phyloP scores from a whole-genome alignment of 2,329 filamentous ascomycete species.

The Ceratocystis smalleyi region DNA sequence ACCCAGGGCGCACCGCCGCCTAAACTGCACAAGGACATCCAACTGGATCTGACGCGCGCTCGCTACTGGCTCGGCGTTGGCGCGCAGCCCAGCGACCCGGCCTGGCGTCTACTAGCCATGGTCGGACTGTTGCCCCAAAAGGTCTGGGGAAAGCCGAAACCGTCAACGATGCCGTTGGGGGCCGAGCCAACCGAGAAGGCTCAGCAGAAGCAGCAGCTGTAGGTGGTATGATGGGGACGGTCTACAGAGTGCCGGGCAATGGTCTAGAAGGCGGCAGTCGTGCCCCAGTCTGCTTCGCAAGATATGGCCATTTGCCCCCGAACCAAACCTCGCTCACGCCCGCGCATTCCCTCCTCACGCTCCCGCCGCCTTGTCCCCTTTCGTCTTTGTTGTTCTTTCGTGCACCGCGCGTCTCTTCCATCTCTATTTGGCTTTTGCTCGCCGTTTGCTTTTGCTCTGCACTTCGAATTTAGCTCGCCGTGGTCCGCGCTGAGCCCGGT shows the following conservation, averaged over 20 bases:
- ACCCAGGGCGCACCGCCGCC: constrained; percentile 46
- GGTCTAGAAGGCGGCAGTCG: background rate
- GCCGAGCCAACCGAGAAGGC: background rate
- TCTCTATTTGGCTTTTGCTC: background rate
- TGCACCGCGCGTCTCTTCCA: background rate
- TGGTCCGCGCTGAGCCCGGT: background rate
- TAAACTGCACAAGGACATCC: constrained; percentile 88
- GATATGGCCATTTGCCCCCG: background rate
- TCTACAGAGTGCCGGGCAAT: background rate
- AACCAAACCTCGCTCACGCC: background rate
- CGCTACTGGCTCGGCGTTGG: constrained; percentile 96
- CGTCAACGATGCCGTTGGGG: constrained; percentile 9
- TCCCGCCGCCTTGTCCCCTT: background rate
- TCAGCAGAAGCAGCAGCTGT: background rate
- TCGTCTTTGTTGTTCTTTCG: background rate
- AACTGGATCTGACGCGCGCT: constrained; percentile 64
- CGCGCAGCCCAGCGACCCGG: constrained; percentile 80
- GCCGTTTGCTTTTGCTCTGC: background rate
- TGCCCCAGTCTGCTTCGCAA: background rate
- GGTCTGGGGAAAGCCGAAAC: constrained; percentile 14
- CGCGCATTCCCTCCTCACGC: background rate
- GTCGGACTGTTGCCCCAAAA: constrained; percentile 29
- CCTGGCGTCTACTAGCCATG: constrained; percentile 75
- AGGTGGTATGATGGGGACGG: background rate
- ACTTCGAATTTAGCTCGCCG: background rate